Evolutionary conservation across 306 rosid species (phyloP), one percentile per base, ranked within the genome.

Genomic region (Purshia tridentata): DNA sequence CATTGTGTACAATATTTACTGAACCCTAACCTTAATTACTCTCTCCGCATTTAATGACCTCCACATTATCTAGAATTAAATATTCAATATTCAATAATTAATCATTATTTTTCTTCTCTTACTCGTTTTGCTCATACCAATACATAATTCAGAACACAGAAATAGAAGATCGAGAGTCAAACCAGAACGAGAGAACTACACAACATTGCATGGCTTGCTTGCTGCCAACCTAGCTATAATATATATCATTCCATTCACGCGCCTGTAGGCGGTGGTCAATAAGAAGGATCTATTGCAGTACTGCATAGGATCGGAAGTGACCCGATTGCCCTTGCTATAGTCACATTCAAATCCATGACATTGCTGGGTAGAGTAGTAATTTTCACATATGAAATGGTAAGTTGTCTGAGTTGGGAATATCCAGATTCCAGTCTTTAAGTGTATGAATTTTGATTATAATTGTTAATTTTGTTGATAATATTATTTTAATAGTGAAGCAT

Each of bases 151-250:
- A 44, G 46, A 56, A 44, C 66, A 57, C 23, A 39, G 75, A 76
- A 7, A 67, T 23, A 52, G 16, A 76, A 61, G 29, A n/a, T 23
- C 29, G 29, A 23, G 77, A 76, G 90, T 84, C 91, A 86, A 88
- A 90, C 67, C 56, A 81, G 93, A 76, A 73, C 89, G 88, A 86
- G 87, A 51, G 81, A 82, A 75, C 62, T 70, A 83, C 88, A 81
- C 84, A 82, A 80, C 65, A 23, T 1, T 84, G 85, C 82, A 80
- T 84, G 90, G 59, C 81, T 44, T 71, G 29, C 29, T 23, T 23
- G 29, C 39, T 83, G 87, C 87, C 90, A 78, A 90, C 93, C 84
- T 74, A 77, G 6, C 6, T 35, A 35, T 14, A 14, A 4, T 57
- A 6, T 15, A 6, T 6, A 13, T 50, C 64, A 54, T 13, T 22